Evolutionary conservation across 2,329 filamentous ascomycete genomes (phyloP).

Genomic region (Monosporascus sp.): DNA sequence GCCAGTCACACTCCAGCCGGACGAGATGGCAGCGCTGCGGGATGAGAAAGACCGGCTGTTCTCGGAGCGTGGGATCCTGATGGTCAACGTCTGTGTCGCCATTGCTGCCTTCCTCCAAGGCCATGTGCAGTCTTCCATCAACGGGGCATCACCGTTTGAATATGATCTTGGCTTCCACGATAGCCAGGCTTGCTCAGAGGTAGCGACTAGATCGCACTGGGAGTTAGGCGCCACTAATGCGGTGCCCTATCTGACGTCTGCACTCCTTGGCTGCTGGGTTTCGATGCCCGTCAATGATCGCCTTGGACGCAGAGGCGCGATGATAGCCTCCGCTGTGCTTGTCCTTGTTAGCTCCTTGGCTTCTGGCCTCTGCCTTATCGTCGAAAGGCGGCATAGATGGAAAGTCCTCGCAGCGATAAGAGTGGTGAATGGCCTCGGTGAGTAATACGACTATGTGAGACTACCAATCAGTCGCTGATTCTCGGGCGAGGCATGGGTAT

Average conservation of each 20-base stretch:
- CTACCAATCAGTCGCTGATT: not conserved
- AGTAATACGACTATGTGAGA: conserved; percentile 8
- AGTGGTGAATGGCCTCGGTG: conserved; percentile 30
- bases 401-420: conserved; percentile 25
- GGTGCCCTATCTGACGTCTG: conserved; percentile 30
- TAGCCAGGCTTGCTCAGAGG: not conserved
- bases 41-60: conserved; percentile 30
- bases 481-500: conserved; percentile 33
- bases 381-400: conserved; percentile 17
- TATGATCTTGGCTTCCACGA: conserved; percentile 5
- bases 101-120: conserved; percentile 34
- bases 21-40: conserved; percentile 29
- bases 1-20: conserved; percentile 20
- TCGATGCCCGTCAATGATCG: conserved; percentile 32
- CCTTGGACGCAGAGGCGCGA: conserved; percentile 30
- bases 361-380: conserved; percentile 8
- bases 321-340: conserved; percentile 27
- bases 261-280: conserved; percentile 28
- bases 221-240: conserved; percentile 30
- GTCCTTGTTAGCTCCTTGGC: conserved; percentile 31
- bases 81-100: conserved; percentile 33
- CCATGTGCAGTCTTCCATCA: conserved; percentile 35
- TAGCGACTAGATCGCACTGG: conserved; percentile 6
- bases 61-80: conserved; percentile 30
- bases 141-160: conserved; percentile 23